phyloP scores from a whole-genome alignment of 2,329 filamentous ascomycete genomes.

The Sporothrix humicola region DNA sequence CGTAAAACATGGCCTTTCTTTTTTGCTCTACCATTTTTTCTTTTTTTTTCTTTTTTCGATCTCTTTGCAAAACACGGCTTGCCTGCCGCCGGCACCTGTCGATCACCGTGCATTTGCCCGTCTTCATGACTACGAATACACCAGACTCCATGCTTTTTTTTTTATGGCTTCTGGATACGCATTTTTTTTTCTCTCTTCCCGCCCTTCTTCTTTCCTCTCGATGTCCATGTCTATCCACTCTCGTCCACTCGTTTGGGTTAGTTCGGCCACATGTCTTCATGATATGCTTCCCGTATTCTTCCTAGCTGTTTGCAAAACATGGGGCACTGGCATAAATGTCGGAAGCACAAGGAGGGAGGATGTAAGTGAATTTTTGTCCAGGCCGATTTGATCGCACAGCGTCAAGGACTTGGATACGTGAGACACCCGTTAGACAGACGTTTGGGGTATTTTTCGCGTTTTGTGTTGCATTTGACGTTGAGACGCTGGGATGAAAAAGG shows the following conservation, averaged over 20 bases:
- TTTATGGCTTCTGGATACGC: background rate
- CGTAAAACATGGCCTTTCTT: background rate
- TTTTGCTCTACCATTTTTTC: background rate
- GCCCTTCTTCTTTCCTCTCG: background rate
- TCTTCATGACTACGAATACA: background rate
- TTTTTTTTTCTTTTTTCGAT: background rate
- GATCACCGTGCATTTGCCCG: background rate
- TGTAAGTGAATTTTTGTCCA: background rate
- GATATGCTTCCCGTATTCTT: conserved; percentile 8
- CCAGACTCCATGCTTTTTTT: background rate
- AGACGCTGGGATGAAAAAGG: background rate
- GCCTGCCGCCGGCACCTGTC: conserved; percentile 7
- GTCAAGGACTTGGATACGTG: background rate
- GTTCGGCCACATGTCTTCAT: conserved; percentile 2
- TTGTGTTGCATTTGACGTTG: conserved; percentile 19
- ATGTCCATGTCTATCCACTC: conserved; percentile 19
- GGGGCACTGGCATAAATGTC: conserved; percentile 14
- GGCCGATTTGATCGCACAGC: background rate
- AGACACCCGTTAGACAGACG: conserved; percentile 14
- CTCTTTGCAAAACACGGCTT: background rate
- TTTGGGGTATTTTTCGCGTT: background rate
- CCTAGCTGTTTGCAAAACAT: conserved; percentile 25
- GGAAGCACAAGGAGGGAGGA: conserved; percentile 7
- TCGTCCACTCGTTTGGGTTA: conserved; percentile 24
- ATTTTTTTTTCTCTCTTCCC: background rate